Evolutionary conservation across 192 early-diverging fungal genomes (phyloP).

Genomic region (Piromyces finnis): DNA sequence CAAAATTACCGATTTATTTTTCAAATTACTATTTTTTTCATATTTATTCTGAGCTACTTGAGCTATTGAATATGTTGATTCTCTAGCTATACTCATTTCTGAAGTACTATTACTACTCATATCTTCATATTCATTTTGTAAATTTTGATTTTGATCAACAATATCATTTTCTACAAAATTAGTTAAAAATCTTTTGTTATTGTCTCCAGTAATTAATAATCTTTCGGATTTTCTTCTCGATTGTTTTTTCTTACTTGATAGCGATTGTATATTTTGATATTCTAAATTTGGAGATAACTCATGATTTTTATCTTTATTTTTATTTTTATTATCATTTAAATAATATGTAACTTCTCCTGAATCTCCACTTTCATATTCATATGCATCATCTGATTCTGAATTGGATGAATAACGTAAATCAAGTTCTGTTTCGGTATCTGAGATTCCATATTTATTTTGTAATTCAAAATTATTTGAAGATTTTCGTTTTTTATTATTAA

Average conservation of each 20-base stretch:
- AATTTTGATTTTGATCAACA: too few species aligned
- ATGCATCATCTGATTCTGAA: background rate
- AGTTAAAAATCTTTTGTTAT: too few species aligned
- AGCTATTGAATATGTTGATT: background rate
- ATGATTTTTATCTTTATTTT: background rate
- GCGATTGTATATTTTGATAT: too few species aligned
- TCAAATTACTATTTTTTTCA: too few species aligned
- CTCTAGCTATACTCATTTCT: background rate
- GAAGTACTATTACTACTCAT: background rate
- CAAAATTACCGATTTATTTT: too few species aligned
- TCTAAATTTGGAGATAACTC: too few species aligned
- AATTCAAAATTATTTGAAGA: background rate
- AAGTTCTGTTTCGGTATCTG: background rate
- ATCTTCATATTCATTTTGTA: too few species aligned
- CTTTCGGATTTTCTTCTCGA: background rate
- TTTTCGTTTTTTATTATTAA: background rate
- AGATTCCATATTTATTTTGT: background rate
- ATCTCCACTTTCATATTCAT: background rate
- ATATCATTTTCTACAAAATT: too few species aligned
- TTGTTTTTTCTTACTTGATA: background rate
- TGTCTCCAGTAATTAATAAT: background rate
- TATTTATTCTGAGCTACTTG: too few species aligned
- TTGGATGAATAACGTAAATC: background rate
- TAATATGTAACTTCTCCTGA: background rate
- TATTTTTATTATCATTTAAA: background rate